A percentile compares a stretch with the other conserved stretches of the same genome.
These are phyloP conservation scores for Misopates orontium DNA, from an alignment of 257 asterid species.

Conservation along the genomic window DNA sequence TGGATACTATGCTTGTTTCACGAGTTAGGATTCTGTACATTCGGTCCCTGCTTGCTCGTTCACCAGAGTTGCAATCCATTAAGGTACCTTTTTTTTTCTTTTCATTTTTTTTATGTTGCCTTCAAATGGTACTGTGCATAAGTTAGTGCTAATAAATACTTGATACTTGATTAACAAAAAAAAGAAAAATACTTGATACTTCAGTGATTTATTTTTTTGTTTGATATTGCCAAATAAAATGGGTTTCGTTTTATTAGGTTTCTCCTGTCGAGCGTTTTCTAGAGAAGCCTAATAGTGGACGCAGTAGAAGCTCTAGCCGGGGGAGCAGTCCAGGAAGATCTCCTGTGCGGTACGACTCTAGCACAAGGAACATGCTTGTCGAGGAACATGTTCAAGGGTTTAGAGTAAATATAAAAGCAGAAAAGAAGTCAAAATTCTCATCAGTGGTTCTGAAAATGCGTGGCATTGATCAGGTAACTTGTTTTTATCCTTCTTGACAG, in stretches of 20 bases:
- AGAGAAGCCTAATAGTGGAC: conserved; percentile 85
- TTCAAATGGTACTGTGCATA: conserved; percentile 12
- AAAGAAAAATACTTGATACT: conserved; percentile 4
- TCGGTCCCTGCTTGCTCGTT: conserved; percentile 94
- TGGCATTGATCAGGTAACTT: conserved; percentile 94
- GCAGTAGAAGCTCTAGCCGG: conserved; percentile 96
- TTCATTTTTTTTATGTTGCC: conserved; percentile 10
- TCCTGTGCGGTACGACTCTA: conserved; percentile 72
- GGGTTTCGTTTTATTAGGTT: conserved; percentile 51
- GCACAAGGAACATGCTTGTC: conserved; percentile 62
- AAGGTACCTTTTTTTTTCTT: no score
- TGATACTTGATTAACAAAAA: no score
- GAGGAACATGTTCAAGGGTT: conserved; percentile 85
- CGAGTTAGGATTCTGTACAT: conserved; percentile 98
- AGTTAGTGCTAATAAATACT: neutral
- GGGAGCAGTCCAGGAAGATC: conserved; percentile 97
- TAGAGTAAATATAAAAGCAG: conserved; percentile 87
- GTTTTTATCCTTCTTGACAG: conserved; percentile 20
- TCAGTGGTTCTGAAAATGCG: conserved; percentile 96
- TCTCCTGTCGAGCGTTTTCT: conserved; percentile 89
- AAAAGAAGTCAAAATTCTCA: conserved; percentile 92
- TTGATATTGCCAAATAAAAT: neutral
- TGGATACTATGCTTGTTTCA: conserved; percentile 99
- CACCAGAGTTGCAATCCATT: conserved; percentile 97
- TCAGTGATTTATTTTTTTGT: conserved; percentile 13